Evolutionary conservation across 2,329 filamentous ascomycete genomes (phyloP).

Genomic region (Lachnellula occidentalis): DNA sequence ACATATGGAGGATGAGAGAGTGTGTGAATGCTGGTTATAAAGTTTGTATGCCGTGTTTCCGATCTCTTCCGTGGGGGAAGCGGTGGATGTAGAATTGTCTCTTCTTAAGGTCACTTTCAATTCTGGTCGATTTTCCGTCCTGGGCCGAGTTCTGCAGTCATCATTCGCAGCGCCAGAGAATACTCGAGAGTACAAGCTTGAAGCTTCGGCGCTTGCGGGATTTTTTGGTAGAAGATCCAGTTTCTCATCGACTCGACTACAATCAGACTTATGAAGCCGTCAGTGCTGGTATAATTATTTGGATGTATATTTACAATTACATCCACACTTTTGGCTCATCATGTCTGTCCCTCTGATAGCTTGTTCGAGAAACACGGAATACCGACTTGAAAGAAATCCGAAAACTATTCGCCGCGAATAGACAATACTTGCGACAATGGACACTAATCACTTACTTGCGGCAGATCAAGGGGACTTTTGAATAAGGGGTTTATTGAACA

Average conservation of each 20-base stretch:
- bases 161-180: not conserved
- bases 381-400: constrained; percentile 32
- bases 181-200: constrained; percentile 23
- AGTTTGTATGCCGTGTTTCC: constrained; percentile 8
- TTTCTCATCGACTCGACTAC: too few species aligned
- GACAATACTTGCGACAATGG: constrained; percentile 31
- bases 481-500: not conserved
- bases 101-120: constrained; percentile 31
- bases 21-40: constrained; percentile 2
- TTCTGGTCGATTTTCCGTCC: constrained; percentile 8
- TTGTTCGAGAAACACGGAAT: not conserved
- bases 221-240: constrained; percentile 25
- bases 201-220: constrained; percentile 28
- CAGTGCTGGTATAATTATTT: constrained; percentile 33
- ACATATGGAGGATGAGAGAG: constrained; percentile 12
- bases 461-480: constrained; percentile 2
- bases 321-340: constrained; percentile 38
- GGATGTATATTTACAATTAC: too few species aligned
- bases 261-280: constrained; percentile 34
- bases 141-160: not conserved
- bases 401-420: constrained; percentile 37
- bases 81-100: constrained; percentile 29
- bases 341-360: not conserved
- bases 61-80: constrained; percentile 32
- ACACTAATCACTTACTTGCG: constrained; percentile 22